These are phyloP conservation scores for Hebeloma cylindrosporum DNA, from an alignment of 768 basidiomycete genomes.

Conservation along the genomic window DNA sequence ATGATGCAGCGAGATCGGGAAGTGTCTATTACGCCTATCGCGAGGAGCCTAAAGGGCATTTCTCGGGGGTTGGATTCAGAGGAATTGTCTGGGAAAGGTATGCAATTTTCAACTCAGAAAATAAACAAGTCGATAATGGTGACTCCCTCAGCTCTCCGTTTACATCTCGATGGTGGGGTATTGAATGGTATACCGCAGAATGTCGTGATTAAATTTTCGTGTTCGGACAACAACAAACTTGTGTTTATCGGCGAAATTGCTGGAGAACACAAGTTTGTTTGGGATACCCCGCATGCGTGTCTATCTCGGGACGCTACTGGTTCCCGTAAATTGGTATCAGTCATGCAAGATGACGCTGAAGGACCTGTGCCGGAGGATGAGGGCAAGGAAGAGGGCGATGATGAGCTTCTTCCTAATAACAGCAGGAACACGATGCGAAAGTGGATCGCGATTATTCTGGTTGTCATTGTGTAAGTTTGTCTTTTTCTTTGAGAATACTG, in stretches of 20 bases:
- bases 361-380: slow-evolving; percentile 18
- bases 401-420: slow-evolving; percentile 24
- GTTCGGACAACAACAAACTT: slow-evolving; percentile 15
- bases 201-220: slow-evolving; percentile 13
- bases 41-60: not conserved
- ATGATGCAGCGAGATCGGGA: too few relatives aligned
- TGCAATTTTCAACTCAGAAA: too few relatives aligned
- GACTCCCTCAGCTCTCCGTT: slow-evolving; percentile 2
- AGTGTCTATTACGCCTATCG: too few relatives aligned
- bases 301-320: slow-evolving; percentile 9
- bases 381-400: slow-evolving; percentile 21
- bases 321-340: slow-evolving; percentile 4
- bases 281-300: slow-evolving; percentile 31
- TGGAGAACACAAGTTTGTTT: slow-evolving; percentile 24
- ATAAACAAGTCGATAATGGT: too few relatives aligned
- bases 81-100: too few relatives aligned
- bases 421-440: slow-evolving; percentile 17
- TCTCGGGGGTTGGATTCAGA: too few relatives aligned
- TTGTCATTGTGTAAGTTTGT: slow-evolving; percentile 25
- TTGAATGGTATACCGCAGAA: not conserved
- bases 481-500: not conserved
- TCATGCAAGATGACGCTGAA: slow-evolving; percentile 12
- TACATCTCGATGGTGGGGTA: slow-evolving; percentile 9
- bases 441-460: slow-evolving; percentile 26
- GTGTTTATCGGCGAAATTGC: slow-evolving; percentile 15